Evolutionary conservation across 805 yeast genomes (phyloP).

Genomic region (Ogataea naganishii): DNA sequence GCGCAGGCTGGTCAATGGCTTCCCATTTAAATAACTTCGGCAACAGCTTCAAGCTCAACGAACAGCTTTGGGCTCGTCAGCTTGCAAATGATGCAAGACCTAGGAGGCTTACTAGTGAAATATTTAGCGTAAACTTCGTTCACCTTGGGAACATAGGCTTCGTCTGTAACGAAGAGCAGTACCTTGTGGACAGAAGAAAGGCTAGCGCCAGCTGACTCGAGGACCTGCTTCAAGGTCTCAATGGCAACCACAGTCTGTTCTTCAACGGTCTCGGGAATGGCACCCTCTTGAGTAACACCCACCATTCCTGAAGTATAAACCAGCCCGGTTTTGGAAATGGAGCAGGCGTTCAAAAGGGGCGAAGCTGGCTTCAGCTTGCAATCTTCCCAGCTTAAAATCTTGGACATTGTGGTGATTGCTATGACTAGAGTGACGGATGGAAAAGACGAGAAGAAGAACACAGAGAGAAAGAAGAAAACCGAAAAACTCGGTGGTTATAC

Average conservation of each 20-base stretch:
- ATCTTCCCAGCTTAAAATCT: conserved; percentile 17
- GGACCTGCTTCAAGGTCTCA: conserved; percentile 30
- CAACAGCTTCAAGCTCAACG: conserved; percentile 44
- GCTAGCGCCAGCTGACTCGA: conserved; percentile 37
- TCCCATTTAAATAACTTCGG: too few relatives aligned
- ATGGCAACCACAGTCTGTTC: conserved; percentile 40
- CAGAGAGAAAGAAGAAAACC: too few relatives aligned
- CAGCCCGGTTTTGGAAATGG: conserved; percentile 15
- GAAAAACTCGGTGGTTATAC: too few relatives aligned
- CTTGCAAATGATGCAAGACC: conserved; percentile 42
- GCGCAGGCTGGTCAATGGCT: too few relatives aligned
- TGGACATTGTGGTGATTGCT: conserved; percentile 11
- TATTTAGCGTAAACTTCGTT: conserved; percentile 37
- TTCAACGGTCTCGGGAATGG: conserved; percentile 31
- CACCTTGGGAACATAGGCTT: conserved; percentile 30
- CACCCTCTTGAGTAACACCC: conserved; percentile 24
- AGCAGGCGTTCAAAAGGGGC: conserved; percentile 13
- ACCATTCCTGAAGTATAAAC: conserved; percentile 20
- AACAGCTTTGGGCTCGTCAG: conserved; percentile 42
- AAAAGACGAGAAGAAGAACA: too few relatives aligned
- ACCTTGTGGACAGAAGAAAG: conserved; percentile 40
- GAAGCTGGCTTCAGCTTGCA: conserved; percentile 13
- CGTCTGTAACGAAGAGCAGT: conserved; percentile 36
- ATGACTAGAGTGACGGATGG: too few relatives aligned
- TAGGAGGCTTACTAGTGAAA: conserved; percentile 41